phyloP scores from a whole-genome alignment of 1,284 basidiomycete species.

The Pisolithus thermaeus region DNA sequence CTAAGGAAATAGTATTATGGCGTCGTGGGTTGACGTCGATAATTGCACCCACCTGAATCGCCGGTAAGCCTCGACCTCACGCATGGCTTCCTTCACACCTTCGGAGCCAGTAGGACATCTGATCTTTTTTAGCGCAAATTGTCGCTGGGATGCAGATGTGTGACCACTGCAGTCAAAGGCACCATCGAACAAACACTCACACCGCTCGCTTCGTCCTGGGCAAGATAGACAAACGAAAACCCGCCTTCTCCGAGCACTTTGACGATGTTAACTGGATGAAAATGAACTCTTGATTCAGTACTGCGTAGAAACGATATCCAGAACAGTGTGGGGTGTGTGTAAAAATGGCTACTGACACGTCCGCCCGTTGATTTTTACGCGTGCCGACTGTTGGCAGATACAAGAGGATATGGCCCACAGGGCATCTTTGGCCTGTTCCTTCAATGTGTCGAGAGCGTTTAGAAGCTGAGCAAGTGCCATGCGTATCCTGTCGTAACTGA shows the following conservation, averaged over 20 bases:
- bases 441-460: slow-evolving; percentile 54
- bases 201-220: slow-evolving; percentile 80
- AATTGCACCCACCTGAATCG: slow-evolving; percentile 70
- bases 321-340: slow-evolving; percentile 3
- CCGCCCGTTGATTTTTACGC: slow-evolving; percentile 90
- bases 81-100: slow-evolving; percentile 80
- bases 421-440: slow-evolving; percentile 74
- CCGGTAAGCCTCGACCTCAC: slow-evolving; percentile 87
- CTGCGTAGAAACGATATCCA: not conserved
- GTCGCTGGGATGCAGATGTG: slow-evolving; percentile 42
- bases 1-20: slow-evolving; percentile 33
- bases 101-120: slow-evolving; percentile 79
- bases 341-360: slow-evolving; percentile 55
- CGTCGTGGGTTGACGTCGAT: not conserved
- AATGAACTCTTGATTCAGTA: slow-evolving; percentile 2
- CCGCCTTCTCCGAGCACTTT: slow-evolving; percentile 92
- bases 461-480: slow-evolving; percentile 27
- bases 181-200: slow-evolving; percentile 36
- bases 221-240: slow-evolving; percentile 92
- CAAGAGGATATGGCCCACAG: slow-evolving; percentile 75
- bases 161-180: not conserved
- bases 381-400: slow-evolving; percentile 73
- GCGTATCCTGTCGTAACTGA: not conserved
- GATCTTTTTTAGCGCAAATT: slow-evolving; percentile 95
- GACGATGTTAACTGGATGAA: slow-evolving; percentile 70